phyloP scores from a whole-genome alignment of 2,329 filamentous ascomycete genomes.

The Phialemonium atrogriseum region DNA sequence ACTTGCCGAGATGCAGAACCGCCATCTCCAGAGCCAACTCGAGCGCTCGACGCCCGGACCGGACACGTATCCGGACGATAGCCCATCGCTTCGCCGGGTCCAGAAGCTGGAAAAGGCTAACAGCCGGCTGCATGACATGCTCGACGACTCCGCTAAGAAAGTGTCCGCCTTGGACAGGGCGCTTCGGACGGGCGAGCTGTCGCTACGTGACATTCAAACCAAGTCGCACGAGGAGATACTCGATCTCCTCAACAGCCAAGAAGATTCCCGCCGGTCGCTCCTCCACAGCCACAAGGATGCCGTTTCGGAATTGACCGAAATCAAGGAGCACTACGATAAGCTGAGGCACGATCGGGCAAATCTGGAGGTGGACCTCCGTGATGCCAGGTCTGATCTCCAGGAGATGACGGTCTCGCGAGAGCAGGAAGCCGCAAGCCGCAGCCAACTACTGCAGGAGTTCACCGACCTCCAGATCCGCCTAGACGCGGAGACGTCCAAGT shows the following conservation, averaged over 20 bases:
- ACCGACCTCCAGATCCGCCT: slow-evolving; percentile 88
- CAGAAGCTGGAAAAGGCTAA: slow-evolving; percentile 92
- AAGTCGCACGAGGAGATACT: slow-evolving; percentile 92
- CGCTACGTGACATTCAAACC: slow-evolving; percentile 82
- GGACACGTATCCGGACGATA: slow-evolving; percentile 61
- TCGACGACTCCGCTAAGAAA: slow-evolving; percentile 90
- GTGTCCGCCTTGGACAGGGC: slow-evolving; percentile 82
- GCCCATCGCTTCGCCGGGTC: slow-evolving; percentile 69
- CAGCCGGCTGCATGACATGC: slow-evolving; percentile 82
- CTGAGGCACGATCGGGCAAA: slow-evolving; percentile 72
- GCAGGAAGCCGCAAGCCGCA: slow-evolving; percentile 80
- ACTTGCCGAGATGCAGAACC: slow-evolving; percentile 89
- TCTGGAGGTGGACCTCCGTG: slow-evolving; percentile 79
- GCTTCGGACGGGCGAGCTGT: slow-evolving; percentile 78
- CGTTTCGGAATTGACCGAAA: slow-evolving; percentile 74
- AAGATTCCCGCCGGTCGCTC: slow-evolving; percentile 75
- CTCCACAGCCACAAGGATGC: slow-evolving; percentile 80
- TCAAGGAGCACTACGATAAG: slow-evolving; percentile 80
- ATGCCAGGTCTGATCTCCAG: slow-evolving; percentile 73
- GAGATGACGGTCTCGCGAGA: slow-evolving; percentile 73
- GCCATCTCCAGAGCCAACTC: slow-evolving; percentile 81
- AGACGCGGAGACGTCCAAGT: slow-evolving; percentile 78
- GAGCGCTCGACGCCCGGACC: slow-evolving; percentile 57
- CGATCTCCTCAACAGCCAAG: slow-evolving; percentile 86
- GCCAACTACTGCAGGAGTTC: slow-evolving; percentile 84